These are phyloP conservation scores for Phoma sp. DNA, from an alignment of 2,329 filamentous ascomycete genomes.

Conservation along the genomic window DNA sequence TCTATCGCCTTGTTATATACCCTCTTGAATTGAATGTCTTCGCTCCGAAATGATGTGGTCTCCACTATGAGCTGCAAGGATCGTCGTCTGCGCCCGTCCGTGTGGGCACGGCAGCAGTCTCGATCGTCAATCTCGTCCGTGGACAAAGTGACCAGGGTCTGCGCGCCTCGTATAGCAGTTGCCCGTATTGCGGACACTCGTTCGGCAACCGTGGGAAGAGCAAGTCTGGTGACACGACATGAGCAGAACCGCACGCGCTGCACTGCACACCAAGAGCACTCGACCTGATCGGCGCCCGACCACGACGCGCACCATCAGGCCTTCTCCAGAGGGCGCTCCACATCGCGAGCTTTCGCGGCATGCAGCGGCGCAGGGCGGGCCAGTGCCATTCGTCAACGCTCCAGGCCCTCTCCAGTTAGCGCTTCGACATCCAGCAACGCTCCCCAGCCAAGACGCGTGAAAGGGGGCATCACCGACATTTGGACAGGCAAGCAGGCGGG, in stretches of 20 bases:
- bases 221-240: neutral
- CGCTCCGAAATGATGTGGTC: conserved; percentile 1
- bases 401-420: conserved; percentile 29
- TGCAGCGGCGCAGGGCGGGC: conserved; percentile 17
- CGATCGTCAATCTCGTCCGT: conserved; percentile 9
- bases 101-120: conserved; percentile 14
- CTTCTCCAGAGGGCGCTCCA: conserved; percentile 14
- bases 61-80: conserved; percentile 14
- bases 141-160: conserved; percentile 11
- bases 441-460: conserved; percentile 32
- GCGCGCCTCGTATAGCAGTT: conserved; percentile 2
- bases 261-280: neutral
- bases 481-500: conserved; percentile 16
- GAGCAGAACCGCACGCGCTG: conserved; percentile 1
- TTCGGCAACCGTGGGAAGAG: neutral
- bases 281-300: neutral
- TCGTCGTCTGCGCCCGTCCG: conserved; percentile 4
- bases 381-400: conserved; percentile 17
- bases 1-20: conserved; percentile 12
- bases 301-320: conserved; percentile 3
- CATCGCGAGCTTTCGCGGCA: conserved; percentile 11
- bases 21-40: conserved; percentile 11
- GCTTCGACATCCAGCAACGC: conserved; percentile 25
- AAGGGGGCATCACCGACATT: conserved; percentile 34
- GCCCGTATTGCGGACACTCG: neutral